These are phyloP conservation scores for Antrodiella citrinella DNA, from an alignment of 768 basidiomycete species.

Conservation along the genomic window DNA sequence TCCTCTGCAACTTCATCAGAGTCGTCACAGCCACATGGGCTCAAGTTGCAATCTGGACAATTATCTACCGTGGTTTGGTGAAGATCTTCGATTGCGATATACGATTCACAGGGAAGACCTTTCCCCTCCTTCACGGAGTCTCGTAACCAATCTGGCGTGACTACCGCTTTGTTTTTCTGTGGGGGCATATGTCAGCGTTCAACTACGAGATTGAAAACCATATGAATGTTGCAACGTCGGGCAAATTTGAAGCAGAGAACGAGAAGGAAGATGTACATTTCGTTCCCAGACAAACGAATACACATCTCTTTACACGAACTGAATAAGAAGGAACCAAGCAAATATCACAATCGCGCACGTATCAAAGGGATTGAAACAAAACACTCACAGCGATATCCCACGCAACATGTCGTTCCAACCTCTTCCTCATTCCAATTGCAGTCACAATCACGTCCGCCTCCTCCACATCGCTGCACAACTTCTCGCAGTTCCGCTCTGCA, in stretches of 20 bases:
- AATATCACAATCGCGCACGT: no score
- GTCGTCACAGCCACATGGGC: slow-evolving; percentile 17
- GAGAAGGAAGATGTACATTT: no score
- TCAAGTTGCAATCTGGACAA: slow-evolving; percentile 32
- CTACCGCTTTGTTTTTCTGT: slow-evolving; percentile 58
- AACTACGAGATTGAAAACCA: neutral
- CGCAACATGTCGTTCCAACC: slow-evolving; percentile 61
- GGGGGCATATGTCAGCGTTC: neutral
- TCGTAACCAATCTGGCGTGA: slow-evolving; percentile 64
- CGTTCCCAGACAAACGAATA: no score
- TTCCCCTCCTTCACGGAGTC: slow-evolving; percentile 42
- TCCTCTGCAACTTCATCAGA: slow-evolving; percentile 6
- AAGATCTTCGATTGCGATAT: slow-evolving; percentile 47
- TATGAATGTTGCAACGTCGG: neutral
- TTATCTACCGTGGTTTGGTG: slow-evolving; percentile 36
- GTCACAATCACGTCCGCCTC: slow-evolving; percentile 65
- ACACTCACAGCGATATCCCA: slow-evolving; percentile 57
- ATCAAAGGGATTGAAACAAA: no score
- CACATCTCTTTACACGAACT: no score
- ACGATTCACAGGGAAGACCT: slow-evolving; percentile 43
- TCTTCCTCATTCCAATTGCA: slow-evolving; percentile 52
- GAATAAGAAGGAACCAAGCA: no score
- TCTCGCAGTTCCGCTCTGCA: slow-evolving; percentile 19
- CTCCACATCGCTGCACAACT: slow-evolving; percentile 30
- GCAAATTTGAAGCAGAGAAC: neutral